These are phyloP conservation scores for Phytopythium helicoides DNA, from an alignment of 352 stramenopile genomes.

Conservation along the genomic window DNA sequence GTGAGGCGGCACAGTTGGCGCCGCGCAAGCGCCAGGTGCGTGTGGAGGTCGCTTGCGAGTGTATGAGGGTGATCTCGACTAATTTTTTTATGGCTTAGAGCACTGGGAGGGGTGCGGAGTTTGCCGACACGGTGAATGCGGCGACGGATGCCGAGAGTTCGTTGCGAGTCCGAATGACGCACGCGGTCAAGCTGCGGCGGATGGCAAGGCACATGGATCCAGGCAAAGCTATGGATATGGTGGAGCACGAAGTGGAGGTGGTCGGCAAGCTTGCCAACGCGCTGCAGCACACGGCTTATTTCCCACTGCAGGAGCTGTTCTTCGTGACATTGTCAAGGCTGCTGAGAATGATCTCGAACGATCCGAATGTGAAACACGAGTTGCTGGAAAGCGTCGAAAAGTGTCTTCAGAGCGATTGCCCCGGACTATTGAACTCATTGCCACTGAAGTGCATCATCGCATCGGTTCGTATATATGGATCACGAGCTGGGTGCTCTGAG, in stretches of 20 bases:
- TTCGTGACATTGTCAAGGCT: conserved; percentile 49
- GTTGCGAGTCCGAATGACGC: neutral
- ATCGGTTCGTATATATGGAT: conserved; percentile 26
- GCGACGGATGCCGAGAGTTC: too few species aligned
- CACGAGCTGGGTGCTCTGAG: neutral
- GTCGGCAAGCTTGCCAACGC: conserved; percentile 38
- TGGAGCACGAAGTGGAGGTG: conserved; percentile 21
- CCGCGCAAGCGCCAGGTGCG: too few species aligned
- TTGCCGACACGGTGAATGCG: too few species aligned
- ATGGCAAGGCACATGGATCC: conserved; percentile 16
- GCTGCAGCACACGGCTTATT: conserved; percentile 49
- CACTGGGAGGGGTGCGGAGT: too few species aligned
- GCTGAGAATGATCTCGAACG: conserved; percentile 29
- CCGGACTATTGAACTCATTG: conserved; percentile 28
- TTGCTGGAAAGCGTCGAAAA: conserved; percentile 8
- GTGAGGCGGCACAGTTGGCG: too few species aligned
- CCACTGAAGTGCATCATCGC: conserved; percentile 31
- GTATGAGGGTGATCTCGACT: too few species aligned
- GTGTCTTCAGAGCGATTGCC: conserved; percentile 19
- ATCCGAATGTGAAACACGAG: neutral
- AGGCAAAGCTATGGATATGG: conserved; percentile 22
- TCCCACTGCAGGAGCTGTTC: conserved; percentile 62
- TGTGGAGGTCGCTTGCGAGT: too few species aligned
- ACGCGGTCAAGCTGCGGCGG: conserved; percentile 21
- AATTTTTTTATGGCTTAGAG: too few species aligned